phyloP scores from a whole-genome alignment of 148 eudicot genomes.

The Suaeda aralocaspica region DNA sequence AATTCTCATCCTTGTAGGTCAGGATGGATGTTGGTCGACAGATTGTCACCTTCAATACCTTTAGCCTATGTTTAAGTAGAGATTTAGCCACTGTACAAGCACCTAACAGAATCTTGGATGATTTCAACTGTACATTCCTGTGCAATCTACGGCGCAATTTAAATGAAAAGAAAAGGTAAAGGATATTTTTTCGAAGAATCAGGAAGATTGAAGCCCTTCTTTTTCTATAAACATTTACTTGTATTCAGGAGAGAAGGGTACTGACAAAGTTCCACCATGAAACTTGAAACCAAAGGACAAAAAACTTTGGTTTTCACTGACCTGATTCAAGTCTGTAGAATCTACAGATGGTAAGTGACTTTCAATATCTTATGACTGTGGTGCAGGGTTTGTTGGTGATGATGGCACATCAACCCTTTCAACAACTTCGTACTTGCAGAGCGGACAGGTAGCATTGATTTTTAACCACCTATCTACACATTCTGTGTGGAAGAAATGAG shows the following conservation, averaged over 20 bases:
- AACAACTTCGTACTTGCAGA: constrained; percentile 58
- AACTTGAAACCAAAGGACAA: constrained; percentile 23
- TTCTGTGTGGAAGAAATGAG: constrained; percentile 69
- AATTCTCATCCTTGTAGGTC: not conserved
- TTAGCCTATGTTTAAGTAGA: constrained; percentile 16
- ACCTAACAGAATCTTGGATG: constrained; percentile 20
- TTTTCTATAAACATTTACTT: constrained; percentile 4
- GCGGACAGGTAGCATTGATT: constrained; percentile 76
- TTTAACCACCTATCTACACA: constrained; percentile 80
- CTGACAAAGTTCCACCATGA: constrained; percentile 17
- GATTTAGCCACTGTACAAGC: constrained; percentile 22
- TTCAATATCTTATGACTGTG: constrained; percentile 26
- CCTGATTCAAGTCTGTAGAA: constrained; percentile 8
- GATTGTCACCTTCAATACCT: constrained; percentile 10
- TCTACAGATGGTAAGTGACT: not conserved
- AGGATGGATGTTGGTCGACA: not conserved
- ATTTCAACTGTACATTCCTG: constrained; percentile 25
- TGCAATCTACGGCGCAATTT: constrained; percentile 7
- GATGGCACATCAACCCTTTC: constrained; percentile 31
- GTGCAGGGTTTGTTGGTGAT: constrained; percentile 33
- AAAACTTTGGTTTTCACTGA: constrained; percentile 23
- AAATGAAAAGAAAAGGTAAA: not conserved
- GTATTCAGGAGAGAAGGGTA: constrained; percentile 13
- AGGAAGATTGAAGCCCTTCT: not conserved
- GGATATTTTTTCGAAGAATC: not conserved